Conservation (phyloP, 2,329 filamentous ascomycete species). For the Ceratocystis harringtonii region DNA sequence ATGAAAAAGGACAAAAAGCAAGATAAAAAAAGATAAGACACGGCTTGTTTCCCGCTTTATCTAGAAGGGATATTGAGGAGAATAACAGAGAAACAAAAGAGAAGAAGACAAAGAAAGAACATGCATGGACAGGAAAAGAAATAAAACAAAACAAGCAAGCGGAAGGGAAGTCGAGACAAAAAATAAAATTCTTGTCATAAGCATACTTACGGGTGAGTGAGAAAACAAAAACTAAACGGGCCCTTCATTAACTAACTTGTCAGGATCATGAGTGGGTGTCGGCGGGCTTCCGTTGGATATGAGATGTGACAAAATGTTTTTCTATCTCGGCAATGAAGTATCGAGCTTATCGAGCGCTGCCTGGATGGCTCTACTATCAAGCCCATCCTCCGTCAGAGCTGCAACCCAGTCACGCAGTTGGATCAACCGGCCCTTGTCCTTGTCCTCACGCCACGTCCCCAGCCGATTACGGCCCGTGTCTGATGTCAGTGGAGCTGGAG, state of each 20-base stretch:
- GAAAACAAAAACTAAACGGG: no score
- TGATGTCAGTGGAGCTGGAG: constrained; percentile 33
- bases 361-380: constrained; percentile 48
- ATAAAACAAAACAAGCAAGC: not conserved
- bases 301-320: not conserved
- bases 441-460: constrained; percentile 66
- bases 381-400: constrained; percentile 65
- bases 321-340: constrained; percentile 31
- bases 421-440: constrained; percentile 59
- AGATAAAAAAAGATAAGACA: not conserved
- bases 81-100: constrained; percentile 3
- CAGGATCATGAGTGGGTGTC: not conserved
- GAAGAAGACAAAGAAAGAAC: constrained; percentile 1
- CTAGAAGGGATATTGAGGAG: not conserved
- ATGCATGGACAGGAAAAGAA: not conserved
- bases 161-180: constrained; percentile 1
- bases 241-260: not conserved
- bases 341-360: constrained; percentile 40
- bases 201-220: constrained; percentile 1
- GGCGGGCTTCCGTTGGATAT: no score
- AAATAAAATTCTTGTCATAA: not conserved
- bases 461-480: constrained; percentile 44
- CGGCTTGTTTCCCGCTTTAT: not conserved
- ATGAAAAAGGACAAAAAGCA: not conserved
- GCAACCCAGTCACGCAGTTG: constrained; percentile 72